phyloP scores from a whole-genome alignment of 768 basidiomycete species.

The Leccinum incarnatum region DNA sequence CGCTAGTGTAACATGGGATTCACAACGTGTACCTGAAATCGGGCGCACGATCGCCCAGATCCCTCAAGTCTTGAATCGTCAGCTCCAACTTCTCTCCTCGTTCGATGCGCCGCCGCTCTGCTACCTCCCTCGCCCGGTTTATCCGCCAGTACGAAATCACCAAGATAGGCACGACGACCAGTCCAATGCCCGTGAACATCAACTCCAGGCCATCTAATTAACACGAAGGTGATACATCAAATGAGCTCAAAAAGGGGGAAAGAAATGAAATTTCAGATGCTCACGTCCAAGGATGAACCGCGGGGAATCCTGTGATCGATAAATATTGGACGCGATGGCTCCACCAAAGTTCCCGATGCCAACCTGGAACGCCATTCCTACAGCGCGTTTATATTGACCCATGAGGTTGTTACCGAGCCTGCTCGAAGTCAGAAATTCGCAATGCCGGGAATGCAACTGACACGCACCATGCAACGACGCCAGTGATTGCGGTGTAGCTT shows the following conservation, averaged over 20 bases:
- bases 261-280: constrained; percentile 11
- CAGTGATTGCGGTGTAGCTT: constrained; percentile 55
- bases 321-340: constrained; percentile 63
- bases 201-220: constrained; percentile 56
- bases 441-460: constrained; percentile 12
- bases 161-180: constrained; percentile 48
- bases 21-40: constrained; percentile 58
- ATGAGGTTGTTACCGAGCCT: constrained; percentile 56
- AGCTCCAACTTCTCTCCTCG: constrained; percentile 19
- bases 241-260: not conserved
- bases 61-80: constrained; percentile 21
- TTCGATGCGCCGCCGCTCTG: constrained; percentile 5
- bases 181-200: constrained; percentile 67
- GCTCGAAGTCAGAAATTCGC: not conserved
- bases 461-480: constrained; percentile 55
- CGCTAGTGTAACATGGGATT: not conserved
- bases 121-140: constrained; percentile 49
- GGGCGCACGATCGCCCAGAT: constrained; percentile 59
- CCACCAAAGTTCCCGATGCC: constrained; percentile 59
- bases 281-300: constrained; percentile 61
- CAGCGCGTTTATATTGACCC: constrained; percentile 68
- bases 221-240: not conserved
- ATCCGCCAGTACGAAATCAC: constrained; percentile 52
- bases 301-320: constrained; percentile 55
- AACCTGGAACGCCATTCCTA: constrained; percentile 60